Evolutionary conservation across 164 flowering plant genomes (phyloP), one percentile per base, ranked within the genome.

Genomic region (Vitis cinerea): DNA sequence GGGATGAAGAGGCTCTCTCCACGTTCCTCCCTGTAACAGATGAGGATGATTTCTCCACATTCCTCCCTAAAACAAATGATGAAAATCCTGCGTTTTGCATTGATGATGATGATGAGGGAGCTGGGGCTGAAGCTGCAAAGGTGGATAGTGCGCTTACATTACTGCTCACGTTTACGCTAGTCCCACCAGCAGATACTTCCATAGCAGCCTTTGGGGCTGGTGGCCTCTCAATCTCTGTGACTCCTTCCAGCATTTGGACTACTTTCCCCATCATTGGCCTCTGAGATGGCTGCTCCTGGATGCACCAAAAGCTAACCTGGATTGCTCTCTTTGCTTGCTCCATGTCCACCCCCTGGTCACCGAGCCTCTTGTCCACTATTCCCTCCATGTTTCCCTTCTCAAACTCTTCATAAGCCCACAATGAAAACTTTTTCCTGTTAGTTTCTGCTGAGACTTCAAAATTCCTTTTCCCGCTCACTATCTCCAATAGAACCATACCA

Each of bases 401-500:
- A 70, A 85, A 88, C 75, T 89, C 98, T 56, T 85, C 90, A 59
- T 82, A 90, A 8, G 96, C 96, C 98, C 98, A 92, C 13, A 78
- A 0, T 10, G 91, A 88, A 65, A 92, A 92, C 71, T 85, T 89
- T 67, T 80, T 85, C 50, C 71, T 49, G 48, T 78, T 78, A 9
- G 94, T 90, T 12, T 79, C 87, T 3, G 49, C 79, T 0, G 90
- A 83, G n/a, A 89, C 87, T 15, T 92, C 89, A 49, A 89, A 92
- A 70, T 90, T 92, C 79, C 98, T 80, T 62, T 81, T 78, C 37
- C 98, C 97, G 59, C 93, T 84, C 64, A 89, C 88, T 37, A 85
- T 84, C 83, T 92, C 96, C 78, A 92, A 67, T 72, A 92, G 75
- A 49, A 90, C 96, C 94, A 92, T 88, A 8, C 98, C 97, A 64